Conservation (phyloP, 116 monocot genomes). For the Cymodocea nodosa region DNA sequence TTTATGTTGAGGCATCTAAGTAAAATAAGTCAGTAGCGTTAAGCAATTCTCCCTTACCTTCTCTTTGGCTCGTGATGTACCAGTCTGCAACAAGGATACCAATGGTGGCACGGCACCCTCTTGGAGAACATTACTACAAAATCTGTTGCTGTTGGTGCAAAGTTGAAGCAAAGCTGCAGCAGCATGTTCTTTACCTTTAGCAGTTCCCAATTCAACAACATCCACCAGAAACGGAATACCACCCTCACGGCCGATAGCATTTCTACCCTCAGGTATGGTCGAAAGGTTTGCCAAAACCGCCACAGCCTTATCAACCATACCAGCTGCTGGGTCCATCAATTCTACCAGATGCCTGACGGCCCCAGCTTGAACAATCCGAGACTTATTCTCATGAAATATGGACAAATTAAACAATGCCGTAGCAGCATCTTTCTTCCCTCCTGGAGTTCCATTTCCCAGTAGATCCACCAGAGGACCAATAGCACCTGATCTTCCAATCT, state of each 20-base stretch:
- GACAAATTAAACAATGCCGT: slow-evolving; percentile 88
- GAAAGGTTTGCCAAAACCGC: slow-evolving; percentile 79
- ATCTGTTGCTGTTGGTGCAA: slow-evolving; percentile 71
- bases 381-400: slow-evolving; percentile 78
- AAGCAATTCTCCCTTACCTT: slow-evolving; percentile 30
- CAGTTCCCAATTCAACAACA: slow-evolving; percentile 81
- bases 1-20: not conserved
- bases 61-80: slow-evolving; percentile 74
- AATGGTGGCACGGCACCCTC: slow-evolving; percentile 85
- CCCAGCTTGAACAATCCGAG: slow-evolving; percentile 67
- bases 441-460: slow-evolving; percentile 56
- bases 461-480: slow-evolving; percentile 60
- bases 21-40: not conserved
- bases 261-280: slow-evolving; percentile 58
- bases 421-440: slow-evolving; percentile 85
- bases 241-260: slow-evolving; percentile 52
- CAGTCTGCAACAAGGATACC: slow-evolving; percentile 67
- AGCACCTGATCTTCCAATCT: slow-evolving; percentile 75
- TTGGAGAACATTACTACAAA: slow-evolving; percentile 65
- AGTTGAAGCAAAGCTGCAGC: slow-evolving; percentile 83
- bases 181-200: slow-evolving; percentile 80
- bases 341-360: slow-evolving; percentile 74
- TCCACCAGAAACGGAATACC: slow-evolving; percentile 79
- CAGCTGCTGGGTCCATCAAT: slow-evolving; percentile 83
- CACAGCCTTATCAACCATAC: slow-evolving; percentile 94